These are phyloP conservation scores for Escallonia rubra DNA, from an alignment of 129 eudicot genomes.

Conservation along the genomic window DNA sequence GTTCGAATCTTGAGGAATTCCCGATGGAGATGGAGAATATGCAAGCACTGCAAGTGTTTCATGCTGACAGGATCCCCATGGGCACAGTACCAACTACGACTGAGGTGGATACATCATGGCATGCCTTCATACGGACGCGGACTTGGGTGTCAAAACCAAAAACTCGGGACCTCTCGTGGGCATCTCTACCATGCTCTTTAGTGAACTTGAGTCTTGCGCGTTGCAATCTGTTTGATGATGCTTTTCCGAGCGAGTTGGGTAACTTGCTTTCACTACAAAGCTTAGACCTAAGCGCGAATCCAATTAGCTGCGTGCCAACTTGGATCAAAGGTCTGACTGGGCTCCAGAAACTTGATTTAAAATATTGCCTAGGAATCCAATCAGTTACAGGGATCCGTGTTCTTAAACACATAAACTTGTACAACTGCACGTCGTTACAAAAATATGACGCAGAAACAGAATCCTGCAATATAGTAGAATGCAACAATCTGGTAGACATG, in stretches of 20 bases:
- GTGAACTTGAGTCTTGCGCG: background rate
- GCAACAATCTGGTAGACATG: constrained; percentile 1
- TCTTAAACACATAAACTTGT: background rate
- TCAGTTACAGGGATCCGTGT: background rate
- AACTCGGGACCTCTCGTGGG: background rate
- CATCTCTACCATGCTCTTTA: background rate
- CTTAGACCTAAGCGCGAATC: constrained; percentile 9
- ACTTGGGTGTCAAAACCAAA: constrained; percentile 7
- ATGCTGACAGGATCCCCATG: background rate
- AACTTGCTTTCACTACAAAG: constrained; percentile 5
- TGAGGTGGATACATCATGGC: background rate
- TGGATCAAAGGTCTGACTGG: constrained; percentile 1
- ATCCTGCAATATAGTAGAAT: background rate
- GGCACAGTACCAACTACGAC: background rate
- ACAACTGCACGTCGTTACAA: background rate
- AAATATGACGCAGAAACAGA: background rate
- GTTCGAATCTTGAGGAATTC: constrained; percentile 1
- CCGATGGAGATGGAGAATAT: constrained; percentile 3
- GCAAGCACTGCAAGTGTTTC: background rate
- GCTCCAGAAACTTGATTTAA: background rate
- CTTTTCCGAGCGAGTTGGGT: constrained; percentile 4
- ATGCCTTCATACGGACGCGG: background rate
- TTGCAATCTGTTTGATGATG: constrained; percentile 9
- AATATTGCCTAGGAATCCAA: background rate
- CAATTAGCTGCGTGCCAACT: constrained; percentile 5